Base-by-base conservation (phyloP, 179 eudicot species). In the Pouteria campechiana region DNA sequence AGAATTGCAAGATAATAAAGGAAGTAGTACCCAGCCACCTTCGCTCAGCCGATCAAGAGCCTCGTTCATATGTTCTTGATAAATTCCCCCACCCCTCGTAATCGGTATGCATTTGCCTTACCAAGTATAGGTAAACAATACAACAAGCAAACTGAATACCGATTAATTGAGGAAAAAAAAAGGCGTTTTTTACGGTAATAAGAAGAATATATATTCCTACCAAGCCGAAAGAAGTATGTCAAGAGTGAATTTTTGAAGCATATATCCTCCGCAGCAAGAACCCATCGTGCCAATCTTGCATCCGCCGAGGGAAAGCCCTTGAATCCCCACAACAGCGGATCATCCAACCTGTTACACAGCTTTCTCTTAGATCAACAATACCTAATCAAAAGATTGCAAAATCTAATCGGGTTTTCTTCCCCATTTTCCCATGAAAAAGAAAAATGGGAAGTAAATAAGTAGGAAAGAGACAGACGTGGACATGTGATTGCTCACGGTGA, bases 401-500 rank as follows among this genome's bases (percentile, higher is more conserved):
- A n/a, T n/a, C n/a, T n/a, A n/a, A n/a, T n/a, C n/a, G n/a, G n/a
- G n/a, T n/a, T n/a, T n/a, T n/a, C n/a, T n/a, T n/a, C n/a, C n/a
- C n/a, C n/a, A n/a, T n/a, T n/a, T n/a, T n/a, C n/a, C n/a, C n/a
- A n/a, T n/a, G n/a, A n/a, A 12, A 23, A 48, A 23, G 19, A 2
- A 25, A 12, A 16, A 29, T 7, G 6, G 10, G 21, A 18, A 11
- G 29, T 17, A 2, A 3, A 0, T 2, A 25, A 6, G 8, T 10
- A 17, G 17, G 7, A 13, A 37, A 32, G 22, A 53, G 51, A 70
- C 73, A 56, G 37, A 86, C 95, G 97, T 89, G 69, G 97, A 89
- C 83, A 89, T 74, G 67, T 89, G 97, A 36, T 89, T 89, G 75
- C 95, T 85, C 60, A 89, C 86, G 43, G 95, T 89, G 62, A 89